Conservation (phyloP, 2,329 filamentous ascomycete genomes). For the Talaromyces amestolkiae region DNA sequence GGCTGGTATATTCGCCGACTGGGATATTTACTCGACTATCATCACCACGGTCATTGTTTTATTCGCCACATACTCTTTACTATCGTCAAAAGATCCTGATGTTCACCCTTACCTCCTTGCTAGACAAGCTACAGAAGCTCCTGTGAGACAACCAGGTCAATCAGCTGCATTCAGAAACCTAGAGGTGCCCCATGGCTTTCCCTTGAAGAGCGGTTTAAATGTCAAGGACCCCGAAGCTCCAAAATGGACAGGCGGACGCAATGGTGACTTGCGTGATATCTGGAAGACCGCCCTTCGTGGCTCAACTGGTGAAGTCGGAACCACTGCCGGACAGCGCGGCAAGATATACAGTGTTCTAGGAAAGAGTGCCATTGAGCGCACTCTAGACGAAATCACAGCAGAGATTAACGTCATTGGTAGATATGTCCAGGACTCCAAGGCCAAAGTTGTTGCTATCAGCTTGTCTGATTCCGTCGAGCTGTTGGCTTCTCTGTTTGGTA, state of each 20-base stretch:
- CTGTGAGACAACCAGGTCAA: conserved; percentile 78
- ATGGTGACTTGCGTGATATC: conserved; percentile 87
- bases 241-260: conserved; percentile 77
- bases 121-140: conserved; percentile 74
- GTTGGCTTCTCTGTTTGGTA: conserved; percentile 72
- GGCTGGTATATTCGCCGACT: conserved; percentile 68
- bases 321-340: conserved; percentile 59
- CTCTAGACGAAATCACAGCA: conserved; percentile 68
- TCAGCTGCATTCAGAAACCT: conserved; percentile 83
- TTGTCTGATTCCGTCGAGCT: conserved; percentile 92
- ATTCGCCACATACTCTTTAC: conserved; percentile 68
- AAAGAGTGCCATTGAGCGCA: conserved; percentile 70
- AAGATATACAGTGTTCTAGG: conserved; percentile 78
- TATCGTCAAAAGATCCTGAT: conserved; percentile 76
- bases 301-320: conserved; percentile 61
- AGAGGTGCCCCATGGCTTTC: conserved; percentile 79
- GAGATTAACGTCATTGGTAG: conserved; percentile 88
- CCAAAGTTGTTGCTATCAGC: conserved; percentile 78
- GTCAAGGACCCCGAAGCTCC: conserved; percentile 77
- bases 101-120: conserved; percentile 87
- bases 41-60: conserved; percentile 65
- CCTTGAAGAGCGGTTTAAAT: conserved; percentile 71
- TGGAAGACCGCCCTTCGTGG: conserved; percentile 74
- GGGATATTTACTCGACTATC: conserved; percentile 76
- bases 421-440: conserved; percentile 65